A percentile compares a stretch with the other conserved stretches of the same genome.
These are phyloP conservation scores for Schizochytrium sp. DNA, from an alignment of 108 stramenopile species.

Conservation along the genomic window DNA sequence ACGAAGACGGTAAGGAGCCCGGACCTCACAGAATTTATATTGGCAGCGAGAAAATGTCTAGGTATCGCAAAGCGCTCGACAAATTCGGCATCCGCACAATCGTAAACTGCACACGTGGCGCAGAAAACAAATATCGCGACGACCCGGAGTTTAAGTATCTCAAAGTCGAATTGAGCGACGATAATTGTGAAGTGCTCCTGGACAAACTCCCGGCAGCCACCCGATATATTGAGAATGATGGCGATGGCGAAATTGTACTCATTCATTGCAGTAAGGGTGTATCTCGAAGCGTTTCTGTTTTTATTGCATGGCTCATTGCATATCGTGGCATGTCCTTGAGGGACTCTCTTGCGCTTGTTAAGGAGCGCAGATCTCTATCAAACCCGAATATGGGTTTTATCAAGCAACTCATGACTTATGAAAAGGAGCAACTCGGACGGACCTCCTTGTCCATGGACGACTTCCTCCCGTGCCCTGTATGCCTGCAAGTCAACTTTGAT, in stretches of 20 bases:
- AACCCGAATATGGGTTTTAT: constrained; percentile 54
- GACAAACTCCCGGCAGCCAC: neutral
- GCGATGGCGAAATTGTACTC: neutral
- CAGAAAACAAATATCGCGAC: constrained; percentile 25
- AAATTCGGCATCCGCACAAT: constrained; percentile 48
- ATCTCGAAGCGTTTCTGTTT: constrained; percentile 29
- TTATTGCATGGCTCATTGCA: constrained; percentile 36
- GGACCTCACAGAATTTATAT: constrained; percentile 3
- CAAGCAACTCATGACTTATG: neutral
- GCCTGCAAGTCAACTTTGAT: constrained; percentile 27
- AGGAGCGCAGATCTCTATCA: neutral
- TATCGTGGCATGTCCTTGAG: constrained; percentile 18
- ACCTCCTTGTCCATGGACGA: constrained; percentile 43
- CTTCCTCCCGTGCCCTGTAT: constrained; percentile 45
- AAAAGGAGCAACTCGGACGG: neutral
- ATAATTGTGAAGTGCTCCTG: constrained; percentile 7
- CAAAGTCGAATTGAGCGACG: constrained; percentile 37
- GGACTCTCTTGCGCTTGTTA: neutral
- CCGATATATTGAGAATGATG: constrained; percentile 22
- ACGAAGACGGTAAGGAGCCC: neutral
- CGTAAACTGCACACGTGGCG: constrained; percentile 49
- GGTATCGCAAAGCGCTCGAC: constrained; percentile 43
- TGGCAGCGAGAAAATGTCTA: constrained; percentile 28
- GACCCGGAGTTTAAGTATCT: neutral
- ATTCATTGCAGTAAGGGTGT: constrained; percentile 56